These are phyloP conservation scores for Orbilia blumenaviensis DNA, from an alignment of 2,329 filamentous ascomycete genomes.

Conservation along the genomic window DNA sequence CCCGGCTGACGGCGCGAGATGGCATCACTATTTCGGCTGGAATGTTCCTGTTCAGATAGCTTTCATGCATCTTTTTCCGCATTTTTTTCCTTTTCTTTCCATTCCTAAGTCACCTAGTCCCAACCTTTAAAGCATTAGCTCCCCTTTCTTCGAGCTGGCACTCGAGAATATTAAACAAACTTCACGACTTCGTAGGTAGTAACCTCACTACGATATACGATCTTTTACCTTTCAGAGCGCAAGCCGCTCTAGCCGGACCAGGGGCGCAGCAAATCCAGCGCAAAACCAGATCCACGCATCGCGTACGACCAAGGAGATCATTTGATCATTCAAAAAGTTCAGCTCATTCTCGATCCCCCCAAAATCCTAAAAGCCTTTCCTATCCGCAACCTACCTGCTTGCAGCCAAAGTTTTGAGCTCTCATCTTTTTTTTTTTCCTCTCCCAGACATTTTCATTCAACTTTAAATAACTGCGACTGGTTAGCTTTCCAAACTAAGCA, in stretches of 20 bases:
- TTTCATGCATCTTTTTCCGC: constrained; percentile 7
- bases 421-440: no score
- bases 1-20: constrained; percentile 23
- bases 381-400: not conserved
- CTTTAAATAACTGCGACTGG: constrained; percentile 4
- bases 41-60: not conserved
- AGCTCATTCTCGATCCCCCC: not conserved
- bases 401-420: constrained; percentile 13
- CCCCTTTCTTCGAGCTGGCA: constrained; percentile 42
- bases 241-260: not conserved
- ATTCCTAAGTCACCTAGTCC: constrained; percentile 53
- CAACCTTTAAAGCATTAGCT: constrained; percentile 57
- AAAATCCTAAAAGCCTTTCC: not conserved
- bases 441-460: not conserved
- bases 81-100: constrained; percentile 32
- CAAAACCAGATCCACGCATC: constrained; percentile 3
- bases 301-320: constrained; percentile 36
- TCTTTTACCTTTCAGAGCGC: constrained; percentile 23
- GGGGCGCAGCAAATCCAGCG: constrained; percentile 24
- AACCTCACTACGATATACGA: constrained; percentile 24
- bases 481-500: not conserved
- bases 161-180: constrained; percentile 33
- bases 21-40: constrained; percentile 32
- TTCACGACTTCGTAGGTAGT: constrained; percentile 45
- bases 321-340: constrained; percentile 36